Evolutionary conservation across 305 asterid genomes (phyloP).

Genomic region (Solanum hybrid): DNA sequence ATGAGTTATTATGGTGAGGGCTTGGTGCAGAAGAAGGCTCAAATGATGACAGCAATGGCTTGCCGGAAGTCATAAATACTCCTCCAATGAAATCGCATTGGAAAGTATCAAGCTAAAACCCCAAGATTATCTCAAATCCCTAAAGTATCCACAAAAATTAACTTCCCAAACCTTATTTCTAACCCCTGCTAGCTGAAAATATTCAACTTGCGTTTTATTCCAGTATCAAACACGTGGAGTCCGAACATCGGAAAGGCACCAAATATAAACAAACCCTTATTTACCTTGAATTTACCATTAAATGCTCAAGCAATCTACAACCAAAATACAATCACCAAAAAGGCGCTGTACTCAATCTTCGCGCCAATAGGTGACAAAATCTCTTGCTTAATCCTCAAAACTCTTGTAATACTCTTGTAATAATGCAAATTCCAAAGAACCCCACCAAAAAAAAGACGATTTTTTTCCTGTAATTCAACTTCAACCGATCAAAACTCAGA

Average conservation of each 20-base stretch:
- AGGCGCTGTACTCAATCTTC: not conserved
- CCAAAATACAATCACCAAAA: not conserved
- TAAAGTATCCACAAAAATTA: conserved; percentile 12
- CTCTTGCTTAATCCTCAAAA: not conserved
- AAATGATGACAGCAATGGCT: conserved; percentile 50
- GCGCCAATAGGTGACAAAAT: not conserved
- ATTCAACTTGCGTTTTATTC: not conserved
- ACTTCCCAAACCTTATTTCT: conserved; percentile 14
- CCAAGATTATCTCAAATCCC: conserved; percentile 11
- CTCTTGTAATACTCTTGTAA: not conserved
- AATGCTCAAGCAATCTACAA: not conserved
- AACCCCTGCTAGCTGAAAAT: not conserved
- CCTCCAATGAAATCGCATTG: conserved; percentile 37
- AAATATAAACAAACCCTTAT: not conserved
- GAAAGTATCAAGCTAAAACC: conserved; percentile 23
- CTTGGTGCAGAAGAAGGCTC: conserved; percentile 31
- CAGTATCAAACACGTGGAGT: not conserved
- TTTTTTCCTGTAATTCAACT: not conserved
- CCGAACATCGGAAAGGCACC: not conserved
- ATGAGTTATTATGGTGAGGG: conserved; percentile 25
- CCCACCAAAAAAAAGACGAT: not conserved
- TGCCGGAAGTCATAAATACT: conserved; percentile 65
- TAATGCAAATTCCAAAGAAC: not conserved
- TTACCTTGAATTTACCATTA: not conserved
- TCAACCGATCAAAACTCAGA: not conserved